phyloP scores from a whole-genome alignment of 176 grass and related monocot species.

The Dendrocalamus sinicus region DNA sequence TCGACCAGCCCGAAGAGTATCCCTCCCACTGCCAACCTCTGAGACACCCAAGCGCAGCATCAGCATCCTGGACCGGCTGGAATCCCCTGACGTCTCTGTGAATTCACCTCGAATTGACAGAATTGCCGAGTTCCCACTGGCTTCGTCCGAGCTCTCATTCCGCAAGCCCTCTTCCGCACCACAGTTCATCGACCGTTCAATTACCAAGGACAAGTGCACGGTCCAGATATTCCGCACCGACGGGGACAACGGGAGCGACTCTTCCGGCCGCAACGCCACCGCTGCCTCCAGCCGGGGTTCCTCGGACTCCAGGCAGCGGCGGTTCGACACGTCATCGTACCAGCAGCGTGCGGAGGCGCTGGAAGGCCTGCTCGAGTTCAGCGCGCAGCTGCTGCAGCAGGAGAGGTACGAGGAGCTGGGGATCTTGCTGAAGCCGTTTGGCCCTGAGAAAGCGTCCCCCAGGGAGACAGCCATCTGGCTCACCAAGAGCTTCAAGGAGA shows the following conservation, averaged over 20 bases:
- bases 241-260: conserved; percentile 35
- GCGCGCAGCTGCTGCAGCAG: conserved; percentile 77
- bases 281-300: conserved; percentile 55
- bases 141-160: conserved; percentile 44
- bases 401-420: conserved; percentile 78
- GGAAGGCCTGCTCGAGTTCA: conserved; percentile 86
- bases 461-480: conserved; percentile 93
- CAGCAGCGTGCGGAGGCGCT: conserved; percentile 82
- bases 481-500: conserved; percentile 88
- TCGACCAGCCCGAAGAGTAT: conserved; percentile 36
- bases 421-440: conserved; percentile 75
- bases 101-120: conserved; percentile 82
- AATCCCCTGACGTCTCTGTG: conserved; percentile 75
- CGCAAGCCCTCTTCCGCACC: conserved; percentile 28
- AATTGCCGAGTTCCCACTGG: conserved; percentile 81
- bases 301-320: conserved; percentile 57
- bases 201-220: conserved; percentile 90
- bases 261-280: conserved; percentile 41
- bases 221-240: conserved; percentile 52
- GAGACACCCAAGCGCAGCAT: conserved; percentile 44
- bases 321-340: conserved; percentile 79
- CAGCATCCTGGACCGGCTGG: conserved; percentile 42
- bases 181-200: conserved; percentile 49
- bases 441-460: conserved; percentile 73
- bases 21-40: conserved; percentile 58